phyloP scores from a whole-genome alignment of 2,329 filamentous ascomycete genomes.

The Ustilaginoidea virens region DNA sequence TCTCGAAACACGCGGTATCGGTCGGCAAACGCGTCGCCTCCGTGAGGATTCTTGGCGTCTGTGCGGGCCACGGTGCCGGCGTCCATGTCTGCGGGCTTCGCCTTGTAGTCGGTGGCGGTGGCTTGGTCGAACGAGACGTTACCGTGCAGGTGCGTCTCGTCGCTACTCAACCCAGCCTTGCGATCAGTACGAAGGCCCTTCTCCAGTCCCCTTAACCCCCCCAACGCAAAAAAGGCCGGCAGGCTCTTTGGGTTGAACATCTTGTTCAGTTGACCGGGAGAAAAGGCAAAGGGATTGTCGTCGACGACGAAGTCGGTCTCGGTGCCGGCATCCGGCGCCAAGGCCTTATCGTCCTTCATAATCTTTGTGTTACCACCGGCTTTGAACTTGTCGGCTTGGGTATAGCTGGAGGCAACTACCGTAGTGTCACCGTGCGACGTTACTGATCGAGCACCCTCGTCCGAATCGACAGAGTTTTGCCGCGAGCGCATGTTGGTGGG shows the following conservation, averaged over 20 bases:
- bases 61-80: slow-evolving; percentile 1
- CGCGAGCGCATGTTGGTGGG: slow-evolving; percentile 43
- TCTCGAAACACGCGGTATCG: slow-evolving; percentile 56
- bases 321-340: slow-evolving; percentile 61
- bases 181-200: slow-evolving; percentile 62
- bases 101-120: slow-evolving; percentile 23
- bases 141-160: slow-evolving; percentile 54
- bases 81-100: slow-evolving; percentile 15
- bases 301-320: slow-evolving; percentile 62
- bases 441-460: slow-evolving; percentile 42
- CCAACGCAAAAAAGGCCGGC: slow-evolving; percentile 64
- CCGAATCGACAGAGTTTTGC: slow-evolving; percentile 56
- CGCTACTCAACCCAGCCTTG: slow-evolving; percentile 56
- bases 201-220: slow-evolving; percentile 64
- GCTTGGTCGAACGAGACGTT: slow-evolving; percentile 59
- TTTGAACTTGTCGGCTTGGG: slow-evolving; percentile 24
- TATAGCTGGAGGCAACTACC: slow-evolving; percentile 30
- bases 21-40: slow-evolving; percentile 35
- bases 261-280: slow-evolving; percentile 70
- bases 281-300: slow-evolving; percentile 75
- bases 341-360: slow-evolving; percentile 49
- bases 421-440: slow-evolving; percentile 50
- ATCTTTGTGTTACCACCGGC: slow-evolving; percentile 35
- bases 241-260: slow-evolving; percentile 82
- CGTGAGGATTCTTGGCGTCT: slow-evolving; percentile 4